Conservation (phyloP, 345 rosid genomes). For the Hirschfeldia incana region DNA sequence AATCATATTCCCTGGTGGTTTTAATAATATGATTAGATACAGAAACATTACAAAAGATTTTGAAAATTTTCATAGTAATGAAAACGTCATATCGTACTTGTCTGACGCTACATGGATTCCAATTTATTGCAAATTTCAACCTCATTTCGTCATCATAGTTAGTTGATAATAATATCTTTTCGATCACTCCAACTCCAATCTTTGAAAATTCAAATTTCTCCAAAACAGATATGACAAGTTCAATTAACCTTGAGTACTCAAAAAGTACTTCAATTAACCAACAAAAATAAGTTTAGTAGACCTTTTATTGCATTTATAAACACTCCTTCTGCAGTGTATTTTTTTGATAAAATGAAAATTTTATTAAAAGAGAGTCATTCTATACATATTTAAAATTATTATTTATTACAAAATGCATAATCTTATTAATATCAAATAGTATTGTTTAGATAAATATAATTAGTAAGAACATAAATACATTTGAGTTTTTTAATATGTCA, state of each 20-base stretch:
- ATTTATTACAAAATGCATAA: too few relatives aligned
- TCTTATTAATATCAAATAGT: too few relatives aligned
- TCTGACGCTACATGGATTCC: slow-evolving; percentile 36
- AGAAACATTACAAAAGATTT: slow-evolving; percentile 33
- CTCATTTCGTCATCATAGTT: slow-evolving; percentile 35
- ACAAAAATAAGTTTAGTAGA: not conserved
- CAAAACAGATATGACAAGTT: not conserved
- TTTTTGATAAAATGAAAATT: too few relatives aligned
- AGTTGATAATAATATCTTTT: slow-evolving; percentile 18
- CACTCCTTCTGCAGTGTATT: too few relatives aligned
- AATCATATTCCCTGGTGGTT: slow-evolving; percentile 29
- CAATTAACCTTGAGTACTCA: not conserved
- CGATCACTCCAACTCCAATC: slow-evolving; percentile 28
- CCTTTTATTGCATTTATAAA: not conserved
- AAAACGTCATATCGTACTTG: slow-evolving; percentile 37
- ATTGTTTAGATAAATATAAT: too few relatives aligned
- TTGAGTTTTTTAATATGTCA: too few relatives aligned
- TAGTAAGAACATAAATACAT: too few relatives aligned
- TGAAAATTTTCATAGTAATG: slow-evolving; percentile 18
- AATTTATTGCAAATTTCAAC: slow-evolving; percentile 42
- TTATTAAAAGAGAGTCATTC: too few relatives aligned
- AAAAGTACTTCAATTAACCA: not conserved
- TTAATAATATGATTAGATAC: slow-evolving; percentile 30
- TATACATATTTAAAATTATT: too few relatives aligned
- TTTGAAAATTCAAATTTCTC: slow-evolving; percentile 38